Evolutionary conservation across 2,329 filamentous ascomycete genomes (phyloP).

Genomic region (Cercospora sp.): DNA sequence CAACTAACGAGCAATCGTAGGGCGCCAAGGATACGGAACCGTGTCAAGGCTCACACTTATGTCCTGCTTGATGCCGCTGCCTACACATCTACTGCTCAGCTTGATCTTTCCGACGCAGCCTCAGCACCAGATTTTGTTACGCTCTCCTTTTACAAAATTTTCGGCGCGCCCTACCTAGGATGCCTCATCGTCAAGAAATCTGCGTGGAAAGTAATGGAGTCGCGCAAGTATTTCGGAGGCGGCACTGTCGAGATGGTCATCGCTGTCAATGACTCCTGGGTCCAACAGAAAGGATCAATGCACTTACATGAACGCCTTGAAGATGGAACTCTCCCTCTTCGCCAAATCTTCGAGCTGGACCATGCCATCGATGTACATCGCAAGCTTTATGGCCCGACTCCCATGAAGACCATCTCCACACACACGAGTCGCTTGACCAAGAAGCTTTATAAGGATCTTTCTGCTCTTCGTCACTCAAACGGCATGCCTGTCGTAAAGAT

Average conservation of each 20-base stretch:
- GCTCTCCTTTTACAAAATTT: slow-evolving; percentile 91
- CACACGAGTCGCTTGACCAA: slow-evolving; percentile 69
- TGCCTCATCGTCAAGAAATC: slow-evolving; percentile 76
- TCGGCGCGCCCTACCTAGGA: slow-evolving; percentile 88
- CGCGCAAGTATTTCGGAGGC: slow-evolving; percentile 81
- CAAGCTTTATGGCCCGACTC: slow-evolving; percentile 63
- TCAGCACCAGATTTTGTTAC: slow-evolving; percentile 87
- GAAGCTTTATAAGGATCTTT: slow-evolving; percentile 60
- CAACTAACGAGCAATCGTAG: slow-evolving; percentile 25
- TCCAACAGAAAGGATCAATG: slow-evolving; percentile 66
- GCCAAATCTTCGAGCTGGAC: slow-evolving; percentile 80
- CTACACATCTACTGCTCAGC: slow-evolving; percentile 70
- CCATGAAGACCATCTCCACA: slow-evolving; percentile 65
- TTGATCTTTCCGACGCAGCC: slow-evolving; percentile 66
- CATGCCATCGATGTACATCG: slow-evolving; percentile 69
- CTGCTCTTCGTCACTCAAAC: slow-evolving; percentile 67
- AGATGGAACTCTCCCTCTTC: slow-evolving; percentile 85
- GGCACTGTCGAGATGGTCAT: slow-evolving; percentile 87
- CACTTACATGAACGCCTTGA: slow-evolving; percentile 78
- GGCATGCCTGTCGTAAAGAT: slow-evolving; percentile 64
- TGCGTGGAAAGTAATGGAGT: slow-evolving; percentile 60
- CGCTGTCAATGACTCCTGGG: slow-evolving; percentile 74
- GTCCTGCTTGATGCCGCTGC: slow-evolving; percentile 83
- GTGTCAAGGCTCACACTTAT: slow-evolving; percentile 45
- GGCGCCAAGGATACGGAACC: slow-evolving; percentile 46